These are phyloP conservation scores for Colletotrichum noveboracense DNA, from an alignment of 2,329 filamentous ascomycete species.

Conservation along the genomic window DNA sequence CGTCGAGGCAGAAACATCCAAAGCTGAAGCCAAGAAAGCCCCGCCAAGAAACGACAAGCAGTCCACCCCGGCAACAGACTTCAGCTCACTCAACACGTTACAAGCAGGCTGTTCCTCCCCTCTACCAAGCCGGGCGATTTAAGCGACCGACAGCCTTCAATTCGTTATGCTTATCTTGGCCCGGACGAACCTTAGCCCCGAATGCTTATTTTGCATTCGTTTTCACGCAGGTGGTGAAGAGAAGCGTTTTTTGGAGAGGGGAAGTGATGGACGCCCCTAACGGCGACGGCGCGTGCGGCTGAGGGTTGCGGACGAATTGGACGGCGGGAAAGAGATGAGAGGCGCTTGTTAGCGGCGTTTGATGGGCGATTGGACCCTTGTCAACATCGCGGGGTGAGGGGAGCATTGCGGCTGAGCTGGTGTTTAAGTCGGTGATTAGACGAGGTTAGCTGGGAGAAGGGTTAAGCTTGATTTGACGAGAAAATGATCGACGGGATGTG, in stretches of 20 bases:
- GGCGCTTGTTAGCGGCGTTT: neutral
- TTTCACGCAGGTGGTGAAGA: neutral
- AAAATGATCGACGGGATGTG: neutral
- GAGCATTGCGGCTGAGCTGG: neutral
- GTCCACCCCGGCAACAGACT: neutral
- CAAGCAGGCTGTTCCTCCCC: neutral
- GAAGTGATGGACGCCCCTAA: neutral
- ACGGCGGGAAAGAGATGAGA: neutral
- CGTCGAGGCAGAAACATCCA: neutral
- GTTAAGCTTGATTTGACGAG: neutral
- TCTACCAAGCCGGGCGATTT: neutral
- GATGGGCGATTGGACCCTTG: neutral
- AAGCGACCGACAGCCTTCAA: neutral
- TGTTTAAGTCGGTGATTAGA: neutral
- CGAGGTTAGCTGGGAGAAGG: neutral
- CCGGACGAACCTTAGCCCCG: neutral
- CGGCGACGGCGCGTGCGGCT: neutral
- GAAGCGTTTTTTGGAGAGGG: neutral
- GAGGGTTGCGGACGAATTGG: neutral
- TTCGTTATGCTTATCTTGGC: neutral
- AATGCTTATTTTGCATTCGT: neutral
- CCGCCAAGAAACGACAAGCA: neutral
- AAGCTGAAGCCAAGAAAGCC: neutral
- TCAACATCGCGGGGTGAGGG: neutral
- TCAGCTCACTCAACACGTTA: neutral